Evolutionary conservation across 2,329 filamentous ascomycete genomes (phyloP), one percentile per base, ranked within the genome.

Genomic region (Nemania diffusa): DNA sequence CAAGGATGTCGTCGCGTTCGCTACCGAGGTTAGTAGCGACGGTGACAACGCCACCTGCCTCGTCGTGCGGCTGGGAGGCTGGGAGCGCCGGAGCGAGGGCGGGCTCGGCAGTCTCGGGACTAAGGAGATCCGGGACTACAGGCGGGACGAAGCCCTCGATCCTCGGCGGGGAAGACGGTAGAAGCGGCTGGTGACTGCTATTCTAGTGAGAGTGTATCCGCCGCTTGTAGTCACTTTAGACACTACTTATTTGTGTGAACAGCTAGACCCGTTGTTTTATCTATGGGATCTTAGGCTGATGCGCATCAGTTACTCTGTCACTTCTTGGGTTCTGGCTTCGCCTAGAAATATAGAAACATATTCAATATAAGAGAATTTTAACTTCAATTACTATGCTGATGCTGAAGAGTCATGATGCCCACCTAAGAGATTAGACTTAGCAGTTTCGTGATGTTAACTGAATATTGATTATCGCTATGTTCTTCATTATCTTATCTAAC

Each of bases 21-120:
- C 95, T 0, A 96, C 92, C 0, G 96, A 98, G 80, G 92, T 97
- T 3, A 90, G 88, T 27, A 83, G 73, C 17, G 84, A 83, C 75
- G 90, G 89, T 9, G 90, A 92, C 76, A 92, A 92, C 75, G 88
- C 89, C 5, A 92, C 89, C 0, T 91, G 89, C 71, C 82, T 91
- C 56, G 89, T 91, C 11, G 86, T 91, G 27, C 81, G 90, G 55
- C 83, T 92, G 0, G 90, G 90, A 24, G 90, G 90, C 6, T 91
- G 90, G 90, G 90, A 91, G 79, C 82, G 89, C 64, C 84, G 92
- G 68, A 89, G 85, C 56, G 94, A 98, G 78, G 96, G 96, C 3
- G 96, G 96, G 0, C 79, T 95, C 67, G 95, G 95, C 2, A 96
- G 93, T 75, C 79, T 98, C 78, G 93, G 94, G 2, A 98, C 95